These are phyloP conservation scores for Saturnispora silvae DNA, from an alignment of 805 yeast genomes.

Conservation along the genomic window DNA sequence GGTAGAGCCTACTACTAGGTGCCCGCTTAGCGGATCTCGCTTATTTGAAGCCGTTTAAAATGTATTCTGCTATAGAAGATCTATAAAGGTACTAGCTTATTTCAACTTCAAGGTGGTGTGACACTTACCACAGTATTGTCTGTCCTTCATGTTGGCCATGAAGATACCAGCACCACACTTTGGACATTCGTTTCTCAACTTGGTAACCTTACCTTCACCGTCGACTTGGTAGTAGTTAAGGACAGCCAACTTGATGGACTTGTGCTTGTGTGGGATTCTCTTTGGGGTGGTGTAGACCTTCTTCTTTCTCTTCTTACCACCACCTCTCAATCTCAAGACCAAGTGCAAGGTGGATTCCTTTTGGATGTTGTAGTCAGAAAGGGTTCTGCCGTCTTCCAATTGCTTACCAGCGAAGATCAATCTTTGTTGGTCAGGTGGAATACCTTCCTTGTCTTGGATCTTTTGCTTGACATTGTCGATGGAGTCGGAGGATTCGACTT, in stretches of 20 bases:
- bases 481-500: slow-evolving; percentile 96
- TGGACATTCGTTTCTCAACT: slow-evolving; percentile 98
- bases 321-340: slow-evolving; percentile 97
- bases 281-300: slow-evolving; percentile 99
- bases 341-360: slow-evolving; percentile 95
- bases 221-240: slow-evolving; percentile 99
- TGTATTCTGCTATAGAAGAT: no score
- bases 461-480: slow-evolving; percentile 94
- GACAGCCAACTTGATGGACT: slow-evolving; percentile 98
- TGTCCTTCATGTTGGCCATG: slow-evolving; percentile 98
- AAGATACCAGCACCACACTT: slow-evolving; percentile 98
- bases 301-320: slow-evolving; percentile 99
- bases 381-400: slow-evolving; percentile 92
- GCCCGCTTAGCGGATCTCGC: no score
- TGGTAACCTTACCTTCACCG: slow-evolving; percentile 96
- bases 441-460: slow-evolving; percentile 96
- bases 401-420: slow-evolving; percentile 97
- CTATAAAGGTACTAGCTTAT: no score
- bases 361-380: slow-evolving; percentile 96
- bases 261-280: slow-evolving; percentile 99
- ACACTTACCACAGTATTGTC: slow-evolving; percentile 99
- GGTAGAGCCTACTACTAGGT: no score
- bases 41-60: no score
- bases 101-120: slow-evolving; percentile 76
- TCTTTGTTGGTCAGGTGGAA: slow-evolving; percentile 97